Evolutionary conservation across 2,329 filamentous ascomycete genomes (phyloP).

Genomic region (Pyrenochaeta sp.): DNA sequence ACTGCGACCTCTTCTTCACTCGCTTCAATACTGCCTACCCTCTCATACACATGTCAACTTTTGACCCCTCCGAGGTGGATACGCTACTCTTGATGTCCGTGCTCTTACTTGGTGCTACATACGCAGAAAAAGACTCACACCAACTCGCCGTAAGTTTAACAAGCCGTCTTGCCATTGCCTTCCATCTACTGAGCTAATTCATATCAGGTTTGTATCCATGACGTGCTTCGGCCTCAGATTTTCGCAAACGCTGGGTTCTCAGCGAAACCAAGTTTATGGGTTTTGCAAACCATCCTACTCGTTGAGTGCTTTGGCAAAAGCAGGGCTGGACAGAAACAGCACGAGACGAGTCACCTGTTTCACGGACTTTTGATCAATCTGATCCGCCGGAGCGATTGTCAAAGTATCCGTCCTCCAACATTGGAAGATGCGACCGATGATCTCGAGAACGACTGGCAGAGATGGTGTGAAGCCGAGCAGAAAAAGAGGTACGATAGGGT

Average conservation of each 20-base stretch:
- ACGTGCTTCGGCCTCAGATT: slow-evolving; percentile 67
- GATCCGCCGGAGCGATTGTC: slow-evolving; percentile 62
- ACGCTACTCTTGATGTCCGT: slow-evolving; percentile 64
- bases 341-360: slow-evolving; percentile 70
- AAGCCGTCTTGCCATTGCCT: no score
- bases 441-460: slow-evolving; percentile 59
- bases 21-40: slow-evolving; percentile 69
- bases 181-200: slow-evolving; percentile 1
- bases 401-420: slow-evolving; percentile 53
- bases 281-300: slow-evolving; percentile 67
- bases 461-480: slow-evolving; percentile 65
- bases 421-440: slow-evolving; percentile 48
- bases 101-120: slow-evolving; percentile 69
- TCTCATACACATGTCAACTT: slow-evolving; percentile 66
- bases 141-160: slow-evolving; percentile 60
- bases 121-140: slow-evolving; percentile 66
- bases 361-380: slow-evolving; percentile 65
- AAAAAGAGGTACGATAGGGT: slow-evolving; percentile 59
- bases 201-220: slow-evolving; percentile 65
- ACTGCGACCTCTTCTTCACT: slow-evolving; percentile 67
- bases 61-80: slow-evolving; percentile 60
- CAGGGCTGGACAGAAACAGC: slow-evolving; percentile 68
- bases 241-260: slow-evolving; percentile 66
- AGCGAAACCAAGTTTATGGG: slow-evolving; percentile 67
- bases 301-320: slow-evolving; percentile 73